phyloP scores from a whole-genome alignment of 2,329 filamentous ascomycete genomes.

The Cryphonectria japonica region DNA sequence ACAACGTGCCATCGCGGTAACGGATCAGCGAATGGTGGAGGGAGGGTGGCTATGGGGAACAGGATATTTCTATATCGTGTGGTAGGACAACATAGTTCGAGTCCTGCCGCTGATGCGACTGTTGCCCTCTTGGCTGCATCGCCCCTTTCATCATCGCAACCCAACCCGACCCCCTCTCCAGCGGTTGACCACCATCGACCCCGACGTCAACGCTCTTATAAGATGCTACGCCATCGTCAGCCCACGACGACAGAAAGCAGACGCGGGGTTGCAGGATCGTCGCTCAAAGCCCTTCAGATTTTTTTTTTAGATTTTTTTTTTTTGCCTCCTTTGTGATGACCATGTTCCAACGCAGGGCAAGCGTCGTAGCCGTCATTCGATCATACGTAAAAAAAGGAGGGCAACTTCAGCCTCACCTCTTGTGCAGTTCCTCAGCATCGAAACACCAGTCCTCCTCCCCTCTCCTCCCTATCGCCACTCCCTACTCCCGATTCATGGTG shows the following conservation, averaged over 20 bases:
- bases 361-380: background rate
- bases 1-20: background rate
- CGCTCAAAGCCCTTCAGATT: slow-evolving; percentile 10
- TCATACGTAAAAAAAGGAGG: background rate
- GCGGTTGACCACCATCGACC: background rate
- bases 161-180: background rate
- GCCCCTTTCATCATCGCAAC: slow-evolving; percentile 19
- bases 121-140: slow-evolving; percentile 15
- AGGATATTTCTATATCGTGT: background rate
- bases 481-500: background rate
- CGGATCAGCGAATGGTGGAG: background rate
- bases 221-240: slow-evolving; percentile 18
- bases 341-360: slow-evolving; percentile 22
- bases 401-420: background rate
- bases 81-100: background rate
- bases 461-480: background rate
- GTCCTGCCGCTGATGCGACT: slow-evolving; percentile 20
- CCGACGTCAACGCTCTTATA: background rate
- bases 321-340: slow-evolving; percentile 17
- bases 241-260: slow-evolving; percentile 1
- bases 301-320: slow-evolving; percentile 3
- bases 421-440: background rate
- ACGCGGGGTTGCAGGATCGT: slow-evolving; percentile 13
- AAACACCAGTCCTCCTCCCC: background rate
- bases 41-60: no score